A percentile compares a stretch with the other conserved stretches of the same genome.
phyloP scores from a whole-genome alignment of 2,329 filamentous ascomycete species.

The Tetracladium maxilliforme region DNA sequence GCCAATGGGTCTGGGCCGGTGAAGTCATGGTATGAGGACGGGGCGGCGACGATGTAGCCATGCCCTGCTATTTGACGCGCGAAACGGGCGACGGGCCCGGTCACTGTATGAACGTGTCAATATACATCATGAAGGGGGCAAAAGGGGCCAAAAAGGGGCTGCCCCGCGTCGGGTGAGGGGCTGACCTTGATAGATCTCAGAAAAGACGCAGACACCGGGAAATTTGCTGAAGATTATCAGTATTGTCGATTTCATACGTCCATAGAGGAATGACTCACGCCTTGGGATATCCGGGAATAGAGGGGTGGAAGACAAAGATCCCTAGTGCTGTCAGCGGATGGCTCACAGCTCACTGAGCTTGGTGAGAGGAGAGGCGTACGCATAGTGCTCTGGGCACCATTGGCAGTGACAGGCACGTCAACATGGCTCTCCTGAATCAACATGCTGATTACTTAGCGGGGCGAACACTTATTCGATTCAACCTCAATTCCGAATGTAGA shows the following conservation, averaged over 20 bases:
- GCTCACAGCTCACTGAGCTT: conserved; percentile 3
- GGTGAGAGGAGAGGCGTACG: conserved; percentile 19
- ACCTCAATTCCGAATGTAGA: too few species aligned
- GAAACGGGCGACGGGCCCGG: conserved; percentile 78
- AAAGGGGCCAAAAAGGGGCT: conserved; percentile 1
- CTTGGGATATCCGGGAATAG: conserved; percentile 71
- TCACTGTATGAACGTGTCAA: conserved; percentile 39
- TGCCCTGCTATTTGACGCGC: conserved; percentile 84
- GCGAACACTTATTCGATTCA: too few species aligned
- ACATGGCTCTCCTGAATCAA: conserved; percentile 41
- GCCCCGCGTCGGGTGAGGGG: background rate
- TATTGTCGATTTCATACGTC: background rate
- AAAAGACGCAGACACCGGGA: conserved; percentile 77
- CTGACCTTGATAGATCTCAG: conserved; percentile 86
- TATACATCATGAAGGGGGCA: conserved; percentile 3
- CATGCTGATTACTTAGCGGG: conserved; percentile 30
- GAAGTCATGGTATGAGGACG: conserved; percentile 89
- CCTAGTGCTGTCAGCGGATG: conserved; percentile 32
- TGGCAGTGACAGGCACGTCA: conserved; percentile 43
- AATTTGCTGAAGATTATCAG: conserved; percentile 38
- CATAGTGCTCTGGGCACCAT: conserved; percentile 36
- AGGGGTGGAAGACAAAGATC: conserved; percentile 79
- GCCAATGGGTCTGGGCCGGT: conserved; percentile 68
- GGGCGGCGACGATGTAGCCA: conserved; percentile 85
- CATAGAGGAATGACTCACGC: conserved; percentile 36